Percentiles rank a stretch among this genome's conserved stretches.
Evolutionary conservation across 129 eudicot genomes (phyloP).

Genomic region (Logfia minima): DNA sequence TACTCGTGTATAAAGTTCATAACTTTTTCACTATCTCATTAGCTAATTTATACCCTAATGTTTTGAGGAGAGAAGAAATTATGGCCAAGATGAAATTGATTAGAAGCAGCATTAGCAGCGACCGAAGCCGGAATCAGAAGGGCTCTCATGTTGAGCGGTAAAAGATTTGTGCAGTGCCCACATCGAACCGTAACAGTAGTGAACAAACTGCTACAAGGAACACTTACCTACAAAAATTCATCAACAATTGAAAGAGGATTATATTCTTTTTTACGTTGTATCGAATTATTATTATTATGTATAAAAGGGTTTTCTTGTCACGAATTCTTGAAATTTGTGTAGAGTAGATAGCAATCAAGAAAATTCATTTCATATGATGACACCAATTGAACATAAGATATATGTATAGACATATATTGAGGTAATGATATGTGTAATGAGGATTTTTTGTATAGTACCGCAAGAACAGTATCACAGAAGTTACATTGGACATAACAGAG

Average conservation of each 20-base stretch:
- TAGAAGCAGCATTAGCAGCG: conserved; percentile 36
- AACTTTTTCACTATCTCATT: background rate
- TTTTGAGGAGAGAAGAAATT: conserved; percentile 76
- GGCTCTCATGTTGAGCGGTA: conserved; percentile 71
- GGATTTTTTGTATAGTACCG: conserved; percentile 38
- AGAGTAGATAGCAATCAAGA: no score
- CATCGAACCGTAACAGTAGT: conserved; percentile 92
- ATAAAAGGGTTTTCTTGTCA: background rate
- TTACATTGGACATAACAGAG: conserved; percentile 89
- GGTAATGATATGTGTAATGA: background rate
- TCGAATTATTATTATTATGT: background rate
- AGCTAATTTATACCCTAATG: conserved; percentile 56
- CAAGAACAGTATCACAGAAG: conserved; percentile 83
- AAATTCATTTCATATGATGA: no score
- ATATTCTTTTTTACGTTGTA: background rate
- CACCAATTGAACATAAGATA: background rate
- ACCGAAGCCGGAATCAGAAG: conserved; percentile 54
- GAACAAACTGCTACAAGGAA: conserved; percentile 85
- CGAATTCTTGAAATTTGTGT: background rate
- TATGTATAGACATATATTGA: background rate
- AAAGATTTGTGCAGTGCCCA: conserved; percentile 86
- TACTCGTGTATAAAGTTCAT: background rate
- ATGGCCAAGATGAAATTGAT: conserved; percentile 67
- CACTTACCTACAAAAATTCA: conserved; percentile 70
- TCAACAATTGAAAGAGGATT: background rate